A percentile compares a stretch with the other conserved stretches of the same genome.
These are phyloP conservation scores for Tetrapisispora namnaoensis DNA, from an alignment of 805 yeast genomes.

Conservation along the genomic window DNA sequence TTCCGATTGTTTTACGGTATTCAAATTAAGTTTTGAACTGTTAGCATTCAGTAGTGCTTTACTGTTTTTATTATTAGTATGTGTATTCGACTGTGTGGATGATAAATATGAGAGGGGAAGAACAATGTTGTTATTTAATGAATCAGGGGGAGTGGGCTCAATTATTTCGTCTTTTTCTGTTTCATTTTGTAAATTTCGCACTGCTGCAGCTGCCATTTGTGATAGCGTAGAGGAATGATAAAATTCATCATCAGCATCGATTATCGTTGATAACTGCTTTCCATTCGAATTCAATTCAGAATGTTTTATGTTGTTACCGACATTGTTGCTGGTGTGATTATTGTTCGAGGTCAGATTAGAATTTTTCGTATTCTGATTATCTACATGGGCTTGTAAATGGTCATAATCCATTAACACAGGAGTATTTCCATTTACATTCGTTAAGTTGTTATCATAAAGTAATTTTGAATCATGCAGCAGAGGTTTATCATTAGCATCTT, in stretches of 20 bases:
- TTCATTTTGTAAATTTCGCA: constrained; percentile 16
- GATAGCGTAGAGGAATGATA: constrained; percentile 15
- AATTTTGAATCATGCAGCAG: background rate
- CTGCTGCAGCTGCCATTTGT: constrained; percentile 22
- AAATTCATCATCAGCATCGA: constrained; percentile 5
- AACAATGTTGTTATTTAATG: background rate
- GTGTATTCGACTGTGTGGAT: background rate
- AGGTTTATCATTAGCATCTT: background rate
- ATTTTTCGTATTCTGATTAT: background rate
- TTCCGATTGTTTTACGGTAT: background rate
- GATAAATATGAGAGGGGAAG: background rate
- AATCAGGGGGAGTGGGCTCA: constrained; percentile 10
- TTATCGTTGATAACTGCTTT: background rate
- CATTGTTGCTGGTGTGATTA: background rate
- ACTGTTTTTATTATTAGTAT: background rate
- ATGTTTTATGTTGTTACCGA: background rate
- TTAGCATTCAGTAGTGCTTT: background rate
- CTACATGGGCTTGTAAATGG: background rate
- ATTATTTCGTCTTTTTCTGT: constrained; percentile 2
- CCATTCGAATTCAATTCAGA: background rate
- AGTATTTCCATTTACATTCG: background rate
- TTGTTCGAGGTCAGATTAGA: background rate
- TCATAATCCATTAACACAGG: background rate
- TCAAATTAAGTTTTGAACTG: background rate
- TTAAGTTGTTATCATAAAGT: background rate